Conservation (phyloP, 805 yeast genomes). For the Dipodascopsis tothii region DNA sequence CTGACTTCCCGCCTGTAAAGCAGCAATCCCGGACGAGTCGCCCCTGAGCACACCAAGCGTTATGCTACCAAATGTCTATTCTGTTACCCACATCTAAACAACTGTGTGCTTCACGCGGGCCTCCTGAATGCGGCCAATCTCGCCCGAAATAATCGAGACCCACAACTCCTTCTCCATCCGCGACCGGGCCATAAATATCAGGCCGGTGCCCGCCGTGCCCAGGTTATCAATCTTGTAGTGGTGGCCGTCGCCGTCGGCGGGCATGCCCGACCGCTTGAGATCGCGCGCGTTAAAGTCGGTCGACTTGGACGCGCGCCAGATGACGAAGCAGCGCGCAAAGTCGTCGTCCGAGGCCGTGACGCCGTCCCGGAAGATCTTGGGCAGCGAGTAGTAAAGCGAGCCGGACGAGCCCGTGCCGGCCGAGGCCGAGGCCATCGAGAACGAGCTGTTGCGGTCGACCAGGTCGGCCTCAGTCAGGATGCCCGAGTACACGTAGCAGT, state of each 20-base stretch:
- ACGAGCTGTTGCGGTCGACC: constrained; percentile 29
- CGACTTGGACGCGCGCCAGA: constrained; percentile 46
- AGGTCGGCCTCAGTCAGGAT: constrained; percentile 51
- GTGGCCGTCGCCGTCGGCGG: not conserved
- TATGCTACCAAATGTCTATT: too few relatives aligned
- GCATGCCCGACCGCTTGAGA: not conserved
- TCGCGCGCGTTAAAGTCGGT: not conserved
- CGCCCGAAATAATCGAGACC: constrained; percentile 44
- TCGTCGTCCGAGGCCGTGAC: constrained; percentile 79
- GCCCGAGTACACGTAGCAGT: constrained; percentile 74
- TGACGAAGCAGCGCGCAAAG: constrained; percentile 62
- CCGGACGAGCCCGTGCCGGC: constrained; percentile 3
- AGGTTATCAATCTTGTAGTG: constrained; percentile 38
- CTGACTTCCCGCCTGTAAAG: too few relatives aligned
- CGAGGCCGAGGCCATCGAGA: constrained; percentile 11
- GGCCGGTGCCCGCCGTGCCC: constrained; percentile 59
- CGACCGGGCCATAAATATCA: constrained; percentile 75
- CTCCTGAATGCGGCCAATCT: constrained; percentile 26
- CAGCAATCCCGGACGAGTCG: too few relatives aligned
- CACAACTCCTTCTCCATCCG: constrained; percentile 77
- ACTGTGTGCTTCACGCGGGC: not conserved
- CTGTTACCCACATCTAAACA: too few relatives aligned
- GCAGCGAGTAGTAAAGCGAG: constrained; percentile 39
- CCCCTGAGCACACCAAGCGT: too few relatives aligned
- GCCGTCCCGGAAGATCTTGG: constrained; percentile 73